Evolutionary conservation across 2,329 filamentous ascomycete species (phyloP), one percentile per base, ranked within the genome.

Genomic region (Cordyceps militaris): DNA sequence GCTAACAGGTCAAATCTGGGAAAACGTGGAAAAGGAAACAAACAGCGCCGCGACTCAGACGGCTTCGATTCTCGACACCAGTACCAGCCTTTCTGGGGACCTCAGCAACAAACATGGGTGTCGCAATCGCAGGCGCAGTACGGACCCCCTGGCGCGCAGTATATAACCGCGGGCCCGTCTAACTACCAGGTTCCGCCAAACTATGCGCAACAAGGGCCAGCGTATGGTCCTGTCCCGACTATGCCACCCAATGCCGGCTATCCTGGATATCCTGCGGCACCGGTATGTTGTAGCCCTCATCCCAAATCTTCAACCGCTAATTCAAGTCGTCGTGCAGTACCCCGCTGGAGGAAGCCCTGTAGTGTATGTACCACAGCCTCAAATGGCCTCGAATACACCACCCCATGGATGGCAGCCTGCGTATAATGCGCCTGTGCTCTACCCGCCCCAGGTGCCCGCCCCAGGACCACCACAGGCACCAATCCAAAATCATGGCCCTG

Each of bases 1-100:
- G 88, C 88, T 24, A 91, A 89, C 68, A 93, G 83, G 67, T 79
- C 81, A 44, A 86, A 84, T 63, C 79, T 85, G 62, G 84, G 85
- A 47, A 90, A 90, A 66, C 77, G 89, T 82, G 74, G 85, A 71
- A 78, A 89, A 81, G 67, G 85, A 71, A 68, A 73, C 60, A 85
- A 83, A 67, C 82, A 85, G 64, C 79, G 83, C 43, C 78, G 83
- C 47, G 82, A 87, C 65, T 84, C 82, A 0, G 84, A 86, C 62
- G 80, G 77, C 62, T 87, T 87, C 61, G 84, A 87, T 65, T 82
- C 82, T 11, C 76, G 84, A 55, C 82, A 83, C 58, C 84, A 88
- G 59, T 92, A 89, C 69, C 83, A 84, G n/a, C 77, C 83, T 4
- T 87, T 83, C 66, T 88, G 84, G 69, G 78, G 79, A 23, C 75